Evolutionary conservation across 2,329 filamentous ascomycete species (phyloP).

Genomic region (Colletotrichum sp.): DNA sequence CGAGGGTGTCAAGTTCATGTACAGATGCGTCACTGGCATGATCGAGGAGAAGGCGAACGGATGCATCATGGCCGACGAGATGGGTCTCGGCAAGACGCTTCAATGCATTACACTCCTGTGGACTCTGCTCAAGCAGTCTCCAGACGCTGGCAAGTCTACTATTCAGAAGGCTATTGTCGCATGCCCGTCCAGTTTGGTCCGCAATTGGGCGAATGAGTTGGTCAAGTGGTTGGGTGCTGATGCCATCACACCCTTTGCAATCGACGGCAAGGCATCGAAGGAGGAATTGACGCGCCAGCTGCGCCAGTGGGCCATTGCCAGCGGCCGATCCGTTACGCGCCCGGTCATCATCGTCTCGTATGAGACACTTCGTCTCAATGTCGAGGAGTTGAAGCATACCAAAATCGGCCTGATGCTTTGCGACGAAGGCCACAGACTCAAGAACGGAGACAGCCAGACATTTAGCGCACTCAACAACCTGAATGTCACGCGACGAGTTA

Average conservation of each 20-base stretch:
- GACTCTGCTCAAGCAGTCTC: slow-evolving; percentile 95
- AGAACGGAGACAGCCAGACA: slow-evolving; percentile 95
- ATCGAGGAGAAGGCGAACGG: slow-evolving; percentile 93
- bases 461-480: slow-evolving; percentile 90
- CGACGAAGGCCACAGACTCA: slow-evolving; percentile 94
- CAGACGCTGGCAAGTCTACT: slow-evolving; percentile 89
- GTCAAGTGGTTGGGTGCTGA: slow-evolving; percentile 95
- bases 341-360: slow-evolving; percentile 98
- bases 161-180: slow-evolving; percentile 98
- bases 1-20: slow-evolving; percentile 97
- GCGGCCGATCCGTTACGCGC: slow-evolving; percentile 85
- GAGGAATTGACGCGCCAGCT: slow-evolving; percentile 90
- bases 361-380: slow-evolving; percentile 90
- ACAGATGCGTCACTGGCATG: slow-evolving; percentile 92
- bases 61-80: slow-evolving; percentile 99
- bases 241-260: slow-evolving; percentile 90
- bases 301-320: slow-evolving; percentile 92
- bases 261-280: slow-evolving; percentile 95
- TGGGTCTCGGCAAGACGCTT: slow-evolving; percentile 96
- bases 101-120: slow-evolving; percentile 97
- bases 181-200: slow-evolving; percentile 93
- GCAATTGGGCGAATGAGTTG: slow-evolving; percentile 98
- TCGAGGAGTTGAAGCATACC: slow-evolving; percentile 86
- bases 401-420: slow-evolving; percentile 93
- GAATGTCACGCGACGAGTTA: slow-evolving; percentile 90